Evolutionary conservation across 129 eudicot genomes (phyloP), one percentile per base, ranked within the genome.

Genomic region (Artemisia argyi): DNA sequence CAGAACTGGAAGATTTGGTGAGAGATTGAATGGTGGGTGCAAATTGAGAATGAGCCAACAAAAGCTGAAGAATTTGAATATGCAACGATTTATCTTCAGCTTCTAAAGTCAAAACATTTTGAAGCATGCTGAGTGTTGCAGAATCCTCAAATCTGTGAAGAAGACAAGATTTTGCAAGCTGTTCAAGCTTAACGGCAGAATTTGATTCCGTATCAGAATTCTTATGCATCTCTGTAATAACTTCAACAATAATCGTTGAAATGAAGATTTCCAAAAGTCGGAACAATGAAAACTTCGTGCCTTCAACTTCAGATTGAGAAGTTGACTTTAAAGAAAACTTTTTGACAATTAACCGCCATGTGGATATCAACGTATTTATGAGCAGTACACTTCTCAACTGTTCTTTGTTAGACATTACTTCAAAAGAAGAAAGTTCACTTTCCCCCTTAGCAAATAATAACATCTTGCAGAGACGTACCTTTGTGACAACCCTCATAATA

Each of bases 31-130:
- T 68, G 55, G 87, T 69, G 15, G 87, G 26, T 54, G 81, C 78
- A 65, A 90, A 83, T 51, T 88, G 94, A 55, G 96, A 95, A 76
- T 90, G 99, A 62, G 84, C 83, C 66, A 95, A 85, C 68, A 91
- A 78, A 66, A 88, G 76, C 78, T 88, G 90, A 61, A 88, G 83
- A 17, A 88, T 60, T 54, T 81, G 78, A 73, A 69, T 72, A 68
- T 78, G 79, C 14, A 91, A 78, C 7, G 80, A 75, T 42, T 76
- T 83, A 59, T 83, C 80, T 47, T 86, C 78, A 15, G 89, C 68
- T 74, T 81, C 70, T 3, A 55, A 75, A 44, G 78, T 67, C 30
- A 91, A 73, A 59, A 90, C 55, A 79, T 20, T 18, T 73, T 82
- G 88, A 30, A 95, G 84, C 85, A 73, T 84, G 73, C 56, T 48